These are phyloP conservation scores for Eutrema japonicum DNA, from an alignment of 345 rosid species.

Conservation along the genomic window DNA sequence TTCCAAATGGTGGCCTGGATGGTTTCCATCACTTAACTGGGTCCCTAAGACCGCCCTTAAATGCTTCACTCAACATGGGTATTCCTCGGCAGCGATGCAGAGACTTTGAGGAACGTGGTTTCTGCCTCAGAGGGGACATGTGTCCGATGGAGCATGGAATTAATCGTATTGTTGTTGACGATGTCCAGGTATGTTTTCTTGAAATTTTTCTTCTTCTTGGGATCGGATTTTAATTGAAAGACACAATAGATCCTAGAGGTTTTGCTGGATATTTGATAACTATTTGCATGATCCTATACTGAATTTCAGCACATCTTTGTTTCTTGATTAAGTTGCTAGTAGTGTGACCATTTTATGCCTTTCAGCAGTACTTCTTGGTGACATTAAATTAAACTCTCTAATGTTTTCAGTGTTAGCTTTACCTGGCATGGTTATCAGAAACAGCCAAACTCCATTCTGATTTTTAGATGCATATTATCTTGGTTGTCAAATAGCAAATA, in stretches of 20 bases:
- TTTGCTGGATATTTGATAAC: conserved; percentile 22
- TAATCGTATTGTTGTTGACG: conserved; percentile 95
- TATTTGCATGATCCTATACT: conserved; percentile 19
- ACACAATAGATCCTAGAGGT: conserved; percentile 3
- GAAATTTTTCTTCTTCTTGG: neutral
- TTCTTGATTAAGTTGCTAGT: conserved; percentile 26
- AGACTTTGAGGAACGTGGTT: conserved; percentile 99
- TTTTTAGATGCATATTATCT: conserved; percentile 4
- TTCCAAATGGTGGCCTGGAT: conserved; percentile 81
- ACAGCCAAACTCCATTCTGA: conserved; percentile 5
- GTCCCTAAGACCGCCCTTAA: conserved; percentile 64
- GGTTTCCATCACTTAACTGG: conserved; percentile 79
- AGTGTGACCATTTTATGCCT: conserved; percentile 14
- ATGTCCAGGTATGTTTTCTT: conserved; percentile 78
- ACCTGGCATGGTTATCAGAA: conserved; percentile 23
- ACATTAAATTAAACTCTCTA: neutral
- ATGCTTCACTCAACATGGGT: conserved; percentile 65
- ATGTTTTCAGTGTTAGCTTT: conserved; percentile 13
- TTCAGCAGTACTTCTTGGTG: conserved; percentile 7
- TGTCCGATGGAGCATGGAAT: conserved; percentile 99
- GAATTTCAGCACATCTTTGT: conserved; percentile 5
- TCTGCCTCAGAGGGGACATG: conserved; percentile 98
- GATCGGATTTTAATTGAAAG: neutral
- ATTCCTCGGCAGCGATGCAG: conserved; percentile 87
- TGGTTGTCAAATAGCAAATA: conserved; percentile 12